A percentile compares a stretch with the other conserved stretches of the same genome.
Conservation (phyloP, 176 grass and related monocot species). For the Hsuehochloa calcarea region DNA sequence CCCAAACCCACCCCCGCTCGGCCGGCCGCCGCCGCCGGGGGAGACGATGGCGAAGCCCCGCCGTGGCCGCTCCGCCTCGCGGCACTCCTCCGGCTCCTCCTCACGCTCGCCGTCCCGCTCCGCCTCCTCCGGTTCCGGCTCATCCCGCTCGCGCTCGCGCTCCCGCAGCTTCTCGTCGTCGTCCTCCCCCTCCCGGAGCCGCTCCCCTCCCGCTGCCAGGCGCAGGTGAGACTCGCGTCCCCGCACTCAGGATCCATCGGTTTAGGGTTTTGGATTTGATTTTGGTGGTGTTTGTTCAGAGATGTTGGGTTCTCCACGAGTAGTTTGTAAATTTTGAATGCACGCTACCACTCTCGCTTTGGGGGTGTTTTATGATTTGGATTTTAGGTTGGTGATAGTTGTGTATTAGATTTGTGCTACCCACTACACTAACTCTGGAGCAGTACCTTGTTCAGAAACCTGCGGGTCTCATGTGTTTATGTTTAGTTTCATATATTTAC, state of each 20-base stretch:
- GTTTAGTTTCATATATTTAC: background rate
- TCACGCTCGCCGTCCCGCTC: constrained; percentile 78
- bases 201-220: constrained; percentile 64
- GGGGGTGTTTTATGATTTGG: background rate
- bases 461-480: background rate
- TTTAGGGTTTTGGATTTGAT: background rate
- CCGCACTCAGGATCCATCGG: background rate
- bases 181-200: constrained; percentile 78
- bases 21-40: constrained; percentile 12
- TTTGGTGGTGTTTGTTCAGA: background rate
- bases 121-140: constrained; percentile 46
- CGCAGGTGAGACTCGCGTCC: constrained; percentile 41
- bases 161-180: constrained; percentile 59
- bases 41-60: constrained; percentile 87
- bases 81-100: constrained; percentile 67
- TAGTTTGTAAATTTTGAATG: background rate
- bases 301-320: background rate
- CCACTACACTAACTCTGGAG: background rate
- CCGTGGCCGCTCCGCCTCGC: constrained; percentile 53
- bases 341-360: no score
- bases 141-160: constrained; percentile 62
- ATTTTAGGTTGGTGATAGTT: background rate
- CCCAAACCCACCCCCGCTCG: background rate
- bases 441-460: background rate
- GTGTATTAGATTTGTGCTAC: background rate